phyloP scores from a whole-genome alignment of 148 eudicot genomes.

The Rhododendron williamsianum region DNA sequence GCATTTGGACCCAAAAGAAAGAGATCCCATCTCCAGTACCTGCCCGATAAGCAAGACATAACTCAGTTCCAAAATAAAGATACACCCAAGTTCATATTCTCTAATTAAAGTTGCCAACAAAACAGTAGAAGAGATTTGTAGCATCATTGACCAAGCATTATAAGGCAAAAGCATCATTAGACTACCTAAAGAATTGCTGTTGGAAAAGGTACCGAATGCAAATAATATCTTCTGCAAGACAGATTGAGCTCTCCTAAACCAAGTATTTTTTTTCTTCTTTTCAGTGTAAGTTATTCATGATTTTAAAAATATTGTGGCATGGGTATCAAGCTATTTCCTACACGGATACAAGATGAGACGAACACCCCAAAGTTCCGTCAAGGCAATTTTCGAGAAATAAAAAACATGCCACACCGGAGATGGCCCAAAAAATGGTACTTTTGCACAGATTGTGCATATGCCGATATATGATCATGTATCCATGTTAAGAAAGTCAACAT shows the following conservation, averaged over 20 bases:
- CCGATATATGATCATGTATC: neutral
- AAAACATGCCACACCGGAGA: neutral
- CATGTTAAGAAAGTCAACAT: neutral
- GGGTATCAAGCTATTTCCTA: neutral
- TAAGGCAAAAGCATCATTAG: neutral
- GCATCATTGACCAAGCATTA: neutral
- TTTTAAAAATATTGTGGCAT: neutral
- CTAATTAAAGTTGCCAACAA: neutral
- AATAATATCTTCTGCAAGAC: neutral
- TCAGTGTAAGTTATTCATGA: neutral
- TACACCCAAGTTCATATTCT: neutral
- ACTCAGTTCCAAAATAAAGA: neutral
- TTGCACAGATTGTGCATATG: neutral
- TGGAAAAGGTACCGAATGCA: neutral
- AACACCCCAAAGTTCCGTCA: neutral
- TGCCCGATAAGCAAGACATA: slow-evolving; percentile 22
- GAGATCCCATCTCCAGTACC: slow-evolving; percentile 50
- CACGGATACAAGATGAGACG: neutral
- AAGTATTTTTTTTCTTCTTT: neutral
- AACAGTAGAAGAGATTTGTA: neutral
- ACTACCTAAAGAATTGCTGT: neutral
- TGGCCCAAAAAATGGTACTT: neutral
- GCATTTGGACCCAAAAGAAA: slow-evolving; percentile 36
- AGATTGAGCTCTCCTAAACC: neutral
- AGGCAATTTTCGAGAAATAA: neutral